Conservation (phyloP, 352 stramenopile species). For the Globisporangium iwayamae region DNA sequence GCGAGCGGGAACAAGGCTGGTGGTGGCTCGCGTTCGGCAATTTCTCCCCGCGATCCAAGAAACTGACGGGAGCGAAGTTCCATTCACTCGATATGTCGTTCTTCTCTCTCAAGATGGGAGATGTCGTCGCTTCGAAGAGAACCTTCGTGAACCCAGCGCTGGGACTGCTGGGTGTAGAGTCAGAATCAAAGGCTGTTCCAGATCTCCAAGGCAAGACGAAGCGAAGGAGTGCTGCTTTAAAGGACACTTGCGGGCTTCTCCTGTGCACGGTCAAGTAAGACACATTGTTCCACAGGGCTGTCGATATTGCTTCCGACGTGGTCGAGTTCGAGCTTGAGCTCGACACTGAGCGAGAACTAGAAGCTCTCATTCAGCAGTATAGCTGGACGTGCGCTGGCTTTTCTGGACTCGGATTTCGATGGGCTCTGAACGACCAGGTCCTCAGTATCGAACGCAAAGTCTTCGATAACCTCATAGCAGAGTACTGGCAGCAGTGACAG, state of each 20-base stretch:
- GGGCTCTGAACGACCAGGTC: not conserved
- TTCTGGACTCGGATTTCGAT: not conserved
- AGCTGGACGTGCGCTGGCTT: not conserved
- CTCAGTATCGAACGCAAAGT: not conserved
- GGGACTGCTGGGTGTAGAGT: not conserved
- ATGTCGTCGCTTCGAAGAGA: not conserved
- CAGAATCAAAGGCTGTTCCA: not conserved
- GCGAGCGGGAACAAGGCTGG: not conserved
- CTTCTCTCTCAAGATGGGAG: not conserved
- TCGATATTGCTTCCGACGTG: not conserved
- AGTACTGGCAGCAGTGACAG: not conserved
- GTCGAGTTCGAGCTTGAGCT: not conserved
- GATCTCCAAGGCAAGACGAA: not conserved
- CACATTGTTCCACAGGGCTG: not conserved
- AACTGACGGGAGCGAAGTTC: not conserved
- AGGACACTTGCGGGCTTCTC: not conserved
- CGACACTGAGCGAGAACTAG: not conserved
- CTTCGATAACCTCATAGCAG: not conserved
- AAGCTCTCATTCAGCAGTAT: not conserved
- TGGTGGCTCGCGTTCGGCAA: not conserved
- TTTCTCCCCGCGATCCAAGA: not conserved
- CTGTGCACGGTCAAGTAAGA: not conserved
- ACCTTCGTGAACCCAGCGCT: not conserved
- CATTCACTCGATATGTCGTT: not conserved
- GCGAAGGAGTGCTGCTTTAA: not conserved